A percentile compares a stretch with the other conserved stretches of the same genome.
Evolutionary conservation across 169 alveolate genomes (phyloP).

Genomic region (Toxoplasma gondii): DNA sequence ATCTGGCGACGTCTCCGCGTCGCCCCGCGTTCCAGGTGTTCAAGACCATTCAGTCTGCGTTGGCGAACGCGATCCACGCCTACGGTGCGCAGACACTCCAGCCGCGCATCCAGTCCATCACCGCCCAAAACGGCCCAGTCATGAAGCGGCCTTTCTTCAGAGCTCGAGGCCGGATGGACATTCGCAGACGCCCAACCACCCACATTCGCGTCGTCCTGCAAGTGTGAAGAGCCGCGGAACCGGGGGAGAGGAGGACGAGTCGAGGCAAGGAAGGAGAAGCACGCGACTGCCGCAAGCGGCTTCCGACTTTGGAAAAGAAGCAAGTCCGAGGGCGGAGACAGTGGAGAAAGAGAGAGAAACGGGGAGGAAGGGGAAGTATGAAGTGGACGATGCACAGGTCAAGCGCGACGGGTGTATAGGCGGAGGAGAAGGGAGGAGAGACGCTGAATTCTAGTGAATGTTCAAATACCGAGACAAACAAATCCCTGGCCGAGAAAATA

Average conservation of each 20-base stretch:
- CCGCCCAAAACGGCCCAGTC: constrained; percentile 66
- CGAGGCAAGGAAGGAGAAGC: too few species aligned
- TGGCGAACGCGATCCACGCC: constrained; percentile 54
- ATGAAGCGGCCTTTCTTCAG: constrained; percentile 47
- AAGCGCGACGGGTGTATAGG: too few species aligned
- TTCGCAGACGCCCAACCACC: constrained; percentile 64
- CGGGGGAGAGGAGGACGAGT: not conserved
- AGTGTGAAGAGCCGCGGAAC: not conserved
- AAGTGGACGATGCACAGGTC: too few species aligned
- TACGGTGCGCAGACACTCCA: not conserved
- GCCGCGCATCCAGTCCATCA: constrained; percentile 37
- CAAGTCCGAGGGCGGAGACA: too few species aligned
- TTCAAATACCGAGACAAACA: too few species aligned
- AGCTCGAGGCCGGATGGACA: constrained; percentile 47
- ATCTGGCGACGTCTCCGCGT: constrained; percentile 65
- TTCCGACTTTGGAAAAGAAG: too few species aligned
- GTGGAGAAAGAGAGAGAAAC: too few species aligned
- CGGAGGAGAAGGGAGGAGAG: too few species aligned
- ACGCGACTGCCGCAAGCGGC: too few species aligned
- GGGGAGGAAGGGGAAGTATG: too few species aligned
- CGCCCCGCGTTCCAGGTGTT: constrained; percentile 63
- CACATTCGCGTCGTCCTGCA: constrained; percentile 58
- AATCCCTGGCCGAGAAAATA: too few species aligned
- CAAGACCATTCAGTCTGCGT: constrained; percentile 55
- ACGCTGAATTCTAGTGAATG: too few species aligned